Base-by-base conservation (phyloP, 768 basidiomycete genomes). In the Rhodotorula diobovata region DNA sequence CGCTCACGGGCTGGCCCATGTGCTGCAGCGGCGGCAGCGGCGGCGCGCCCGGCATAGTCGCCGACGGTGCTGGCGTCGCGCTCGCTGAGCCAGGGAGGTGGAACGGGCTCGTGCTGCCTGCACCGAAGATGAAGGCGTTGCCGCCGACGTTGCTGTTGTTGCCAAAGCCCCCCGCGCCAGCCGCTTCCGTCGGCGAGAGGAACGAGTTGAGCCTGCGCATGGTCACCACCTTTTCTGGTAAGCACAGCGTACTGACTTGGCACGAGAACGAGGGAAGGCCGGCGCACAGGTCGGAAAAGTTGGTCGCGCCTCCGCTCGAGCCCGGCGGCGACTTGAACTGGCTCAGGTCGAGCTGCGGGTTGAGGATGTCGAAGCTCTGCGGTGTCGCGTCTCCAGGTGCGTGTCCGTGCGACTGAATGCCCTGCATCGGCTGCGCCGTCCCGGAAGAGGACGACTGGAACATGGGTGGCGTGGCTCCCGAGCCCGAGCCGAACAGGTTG, bases 211-310 rank as follows among this genome's bases (percentile, higher is more conserved):
- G 64, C 20, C 72, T 73, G 54, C n/a, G 54, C 1, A n/a, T 32
- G 59, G 6, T 56, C 46, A 28, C 23, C 2, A 5, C 21, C 45
- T 12, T 2, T 2, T 23, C 48, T 28, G 9, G 25, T n/a, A n/a
- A 2, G 11, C 25, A 2, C 48, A 11, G 4, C 23, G 25, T 1
- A 7, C 12, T 10, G 11, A 20, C 18, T 35, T 23, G 34, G 37
- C 16, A n/a, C n/a, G 39, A 53, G n/a, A 28, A 18, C 9, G 6
- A 20, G 35, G 37, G 30, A 45, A n/a, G 11, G 25, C 18, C 43
- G n/a, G n/a, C 72, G 39, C 53, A 73, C 68, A 73, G 45, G 53
- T 73, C 72, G 21, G 68, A 51, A 12, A 66, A 73, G 59, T 69
- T 61, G 41, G 64, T 67, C n/a, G 51, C 11, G 0, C 70, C 65